phyloP scores from a whole-genome alignment of 768 basidiomycete genomes.

The Leucocoprinus birnbaumii region DNA sequence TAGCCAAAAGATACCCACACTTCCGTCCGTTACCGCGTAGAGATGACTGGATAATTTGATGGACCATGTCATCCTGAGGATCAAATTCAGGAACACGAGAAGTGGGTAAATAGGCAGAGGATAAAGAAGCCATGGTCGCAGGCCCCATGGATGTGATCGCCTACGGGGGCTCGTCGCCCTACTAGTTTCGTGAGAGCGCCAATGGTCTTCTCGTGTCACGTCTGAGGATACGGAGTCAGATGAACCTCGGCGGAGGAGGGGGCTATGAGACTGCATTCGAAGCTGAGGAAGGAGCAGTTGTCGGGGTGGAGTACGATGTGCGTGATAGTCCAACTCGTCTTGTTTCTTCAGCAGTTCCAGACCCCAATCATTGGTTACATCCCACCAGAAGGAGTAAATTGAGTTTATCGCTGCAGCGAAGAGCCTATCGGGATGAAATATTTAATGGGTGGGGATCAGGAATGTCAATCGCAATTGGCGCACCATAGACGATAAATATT shows the following conservation, averaged over 20 bases:
- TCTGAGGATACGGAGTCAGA: constrained; percentile 18
- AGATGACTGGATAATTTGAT: constrained; percentile 88
- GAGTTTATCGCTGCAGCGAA: constrained; percentile 86
- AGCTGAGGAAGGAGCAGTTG: constrained; percentile 42
- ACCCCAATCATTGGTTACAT: constrained; percentile 98
- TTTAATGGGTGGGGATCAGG: not conserved
- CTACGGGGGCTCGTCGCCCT: constrained; percentile 24
- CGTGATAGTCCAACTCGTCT: constrained; percentile 21
- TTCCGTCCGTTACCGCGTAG: constrained; percentile 75
- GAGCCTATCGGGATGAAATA: constrained; percentile 50
- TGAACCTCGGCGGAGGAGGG: constrained; percentile 20
- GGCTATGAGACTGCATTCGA: constrained; percentile 34
- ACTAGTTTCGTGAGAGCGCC: constrained; percentile 13
- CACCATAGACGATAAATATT: constrained; percentile 82
- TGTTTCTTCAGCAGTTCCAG: constrained; percentile 61
- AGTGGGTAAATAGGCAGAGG: constrained; percentile 85
- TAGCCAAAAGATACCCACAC: constrained; percentile 81
- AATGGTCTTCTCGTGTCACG: constrained; percentile 19
- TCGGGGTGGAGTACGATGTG: constrained; percentile 33
- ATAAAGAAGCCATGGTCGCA: constrained; percentile 74
- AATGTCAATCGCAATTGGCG: constrained; percentile 18
- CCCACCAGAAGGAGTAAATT: constrained; percentile 98
- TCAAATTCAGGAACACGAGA: constrained; percentile 76
- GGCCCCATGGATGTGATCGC: constrained; percentile 56
- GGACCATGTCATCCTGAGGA: constrained; percentile 92